phyloP scores from a whole-genome alignment of 768 basidiomycete genomes.

The Agaricus sinodeliciosus region DNA sequence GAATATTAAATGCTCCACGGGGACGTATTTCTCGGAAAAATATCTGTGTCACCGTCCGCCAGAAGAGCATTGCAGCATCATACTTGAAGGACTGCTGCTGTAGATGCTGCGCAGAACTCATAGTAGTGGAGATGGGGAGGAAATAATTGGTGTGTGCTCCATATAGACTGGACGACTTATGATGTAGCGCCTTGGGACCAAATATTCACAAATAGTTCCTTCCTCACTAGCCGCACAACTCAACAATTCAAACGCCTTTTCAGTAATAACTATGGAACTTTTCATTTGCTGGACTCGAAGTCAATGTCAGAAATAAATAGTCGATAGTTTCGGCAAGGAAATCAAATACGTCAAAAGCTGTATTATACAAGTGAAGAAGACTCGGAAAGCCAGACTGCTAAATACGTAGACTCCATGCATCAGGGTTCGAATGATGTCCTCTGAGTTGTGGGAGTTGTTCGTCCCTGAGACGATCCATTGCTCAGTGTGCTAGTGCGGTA shows the following conservation, averaged over 20 bases:
- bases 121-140: conserved; percentile 10
- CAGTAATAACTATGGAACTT: not conserved
- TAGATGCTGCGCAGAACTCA: conserved; percentile 13
- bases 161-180: not conserved
- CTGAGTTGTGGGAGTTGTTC: conserved; percentile 20
- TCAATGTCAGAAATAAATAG: not conserved
- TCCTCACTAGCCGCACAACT: no score
- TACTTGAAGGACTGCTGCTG: conserved; percentile 35
- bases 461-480: conserved; percentile 36
- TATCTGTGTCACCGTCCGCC: conserved; percentile 80
- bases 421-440: conserved; percentile 25
- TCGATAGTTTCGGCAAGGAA: not conserved
- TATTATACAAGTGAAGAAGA: conserved; percentile 1
- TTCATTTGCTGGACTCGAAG: not conserved
- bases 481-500: conserved; percentile 66
- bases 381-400: not conserved
- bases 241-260: no score
- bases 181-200: not conserved
- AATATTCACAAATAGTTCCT: conserved; percentile 2
- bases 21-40: conserved; percentile 97
- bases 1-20: conserved; percentile 92
- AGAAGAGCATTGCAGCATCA: conserved; percentile 77
- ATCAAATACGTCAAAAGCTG: not conserved
- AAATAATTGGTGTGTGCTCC: not conserved
- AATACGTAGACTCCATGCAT: conserved; percentile 7